These are phyloP conservation scores for Pugionium dolabratum DNA, from an alignment of 345 rosid species.

Conservation along the genomic window DNA sequence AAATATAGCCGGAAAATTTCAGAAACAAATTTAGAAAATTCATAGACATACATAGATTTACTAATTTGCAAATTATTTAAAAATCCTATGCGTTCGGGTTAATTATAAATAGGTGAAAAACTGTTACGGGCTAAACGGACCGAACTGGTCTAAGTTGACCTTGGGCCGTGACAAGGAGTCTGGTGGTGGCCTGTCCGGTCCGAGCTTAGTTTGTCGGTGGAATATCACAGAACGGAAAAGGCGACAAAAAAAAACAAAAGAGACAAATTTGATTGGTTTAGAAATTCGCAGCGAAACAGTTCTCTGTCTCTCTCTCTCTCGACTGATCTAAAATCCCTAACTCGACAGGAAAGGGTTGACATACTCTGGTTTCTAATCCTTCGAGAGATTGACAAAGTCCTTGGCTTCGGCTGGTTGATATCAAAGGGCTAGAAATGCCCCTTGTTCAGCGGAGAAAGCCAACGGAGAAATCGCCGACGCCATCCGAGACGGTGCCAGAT, in stretches of 20 bases:
- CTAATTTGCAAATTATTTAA: too few species aligned
- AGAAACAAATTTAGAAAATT: too few species aligned
- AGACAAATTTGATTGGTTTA: conserved; percentile 23
- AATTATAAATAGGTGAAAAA: too few species aligned
- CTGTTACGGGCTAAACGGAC: too few species aligned
- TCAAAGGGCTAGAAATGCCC: conserved; percentile 23
- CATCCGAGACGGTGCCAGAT: conserved; percentile 6
- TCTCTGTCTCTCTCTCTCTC: conserved; percentile 23
- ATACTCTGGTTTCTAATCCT: neutral
- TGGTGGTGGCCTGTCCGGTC: neutral
- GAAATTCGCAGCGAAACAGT: conserved; percentile 30
- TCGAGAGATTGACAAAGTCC: neutral
- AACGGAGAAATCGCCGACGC: conserved; percentile 22
- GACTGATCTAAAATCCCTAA: conserved; percentile 36
- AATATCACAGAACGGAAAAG: conserved; percentile 3
- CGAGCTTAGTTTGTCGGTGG: conserved; percentile 10
- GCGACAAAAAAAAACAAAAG: neutral
- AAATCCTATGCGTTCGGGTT: too few species aligned
- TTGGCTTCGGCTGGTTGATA: neutral
- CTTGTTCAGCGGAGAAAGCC: conserved; percentile 39
- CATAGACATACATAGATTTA: too few species aligned
- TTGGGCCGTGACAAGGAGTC: too few species aligned
- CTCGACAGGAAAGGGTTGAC: neutral
- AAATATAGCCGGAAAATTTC: too few species aligned
- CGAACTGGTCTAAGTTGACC: too few species aligned